A percentile compares a stretch with the other conserved stretches of the same genome.
Conservation (phyloP, 305 asterid genomes). For the Rubia balearica region DNA sequence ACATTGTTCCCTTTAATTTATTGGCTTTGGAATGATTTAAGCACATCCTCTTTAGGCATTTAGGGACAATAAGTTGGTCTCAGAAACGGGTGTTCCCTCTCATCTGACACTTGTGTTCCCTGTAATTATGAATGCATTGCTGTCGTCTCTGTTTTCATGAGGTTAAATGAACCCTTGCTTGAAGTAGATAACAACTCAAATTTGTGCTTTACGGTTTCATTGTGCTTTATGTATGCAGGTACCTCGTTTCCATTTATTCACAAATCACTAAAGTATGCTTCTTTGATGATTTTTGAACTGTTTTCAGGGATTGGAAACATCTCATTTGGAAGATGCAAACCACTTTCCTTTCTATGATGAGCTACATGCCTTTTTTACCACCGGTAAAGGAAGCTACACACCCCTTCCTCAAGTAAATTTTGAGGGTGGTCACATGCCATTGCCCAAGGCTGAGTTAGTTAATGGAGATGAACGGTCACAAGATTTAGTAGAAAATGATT, state of each 20-base stretch:
- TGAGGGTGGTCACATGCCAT: conserved; percentile 24
- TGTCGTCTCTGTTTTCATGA: not conserved
- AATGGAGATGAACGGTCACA: conserved; percentile 27
- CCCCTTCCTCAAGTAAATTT: conserved; percentile 25
- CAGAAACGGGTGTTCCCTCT: not conserved
- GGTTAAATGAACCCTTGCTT: not conserved
- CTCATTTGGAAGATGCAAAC: conserved; percentile 28
- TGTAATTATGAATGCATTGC: not conserved
- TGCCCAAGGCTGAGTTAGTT: conserved; percentile 22
- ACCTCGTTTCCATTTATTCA: not conserved
- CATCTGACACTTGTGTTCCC: not conserved
- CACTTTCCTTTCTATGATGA: conserved; percentile 48
- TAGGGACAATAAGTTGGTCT: not conserved
- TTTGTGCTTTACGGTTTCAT: not conserved
- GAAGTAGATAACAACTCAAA: not conserved
- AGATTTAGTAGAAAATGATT: conserved; percentile 32
- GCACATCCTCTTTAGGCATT: not conserved
- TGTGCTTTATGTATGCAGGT: not conserved
- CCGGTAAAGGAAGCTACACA: conserved; percentile 27
- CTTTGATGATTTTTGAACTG: not conserved
- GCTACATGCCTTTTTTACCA: conserved; percentile 38
- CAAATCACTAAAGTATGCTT: not conserved
- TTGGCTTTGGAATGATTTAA: not conserved
- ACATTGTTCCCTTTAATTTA: not conserved
- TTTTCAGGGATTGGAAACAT: conserved; percentile 41